Conservation (phyloP, 129 eudicot species). For the Helianthus tuberosus region DNA sequence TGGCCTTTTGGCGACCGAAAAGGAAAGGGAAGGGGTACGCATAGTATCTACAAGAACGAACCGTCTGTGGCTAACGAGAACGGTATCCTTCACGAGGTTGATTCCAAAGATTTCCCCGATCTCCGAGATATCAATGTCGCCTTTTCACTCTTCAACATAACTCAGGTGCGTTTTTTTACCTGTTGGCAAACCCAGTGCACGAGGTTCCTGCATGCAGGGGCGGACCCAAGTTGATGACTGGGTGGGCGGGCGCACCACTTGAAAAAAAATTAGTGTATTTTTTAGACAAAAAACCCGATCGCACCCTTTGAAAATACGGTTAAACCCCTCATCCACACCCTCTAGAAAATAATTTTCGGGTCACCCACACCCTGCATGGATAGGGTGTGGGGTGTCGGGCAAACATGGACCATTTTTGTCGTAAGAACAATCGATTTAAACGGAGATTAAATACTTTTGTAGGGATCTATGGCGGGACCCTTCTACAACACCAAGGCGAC, state of each 20-base stretch:
- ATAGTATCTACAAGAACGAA: slow-evolving; percentile 45
- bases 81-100: slow-evolving; percentile 52
- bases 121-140: slow-evolving; percentile 47
- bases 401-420: too few species aligned
- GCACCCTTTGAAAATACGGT: too few species aligned
- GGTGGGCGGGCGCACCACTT: too few species aligned
- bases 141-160: slow-evolving; percentile 57
- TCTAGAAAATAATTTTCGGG: too few species aligned
- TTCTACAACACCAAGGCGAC: slow-evolving; percentile 57
- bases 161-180: slow-evolving; percentile 39
- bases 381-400: too few species aligned
- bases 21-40: slow-evolving; percentile 50
- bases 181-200: not conserved
- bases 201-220: too few species aligned
- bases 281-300: too few species aligned
- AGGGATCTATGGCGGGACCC: slow-evolving; percentile 68
- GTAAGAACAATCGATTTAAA: too few species aligned
- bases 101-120: slow-evolving; percentile 35
- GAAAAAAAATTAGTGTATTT: too few species aligned
- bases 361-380: too few species aligned
- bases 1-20: slow-evolving; percentile 76
- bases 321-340: too few species aligned
- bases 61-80: slow-evolving; percentile 45
- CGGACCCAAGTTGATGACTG: too few species aligned
- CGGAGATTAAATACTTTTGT: not conserved